phyloP scores from a whole-genome alignment of 768 basidiomycete genomes.

The Lanmaoa pseudosensibilis region DNA sequence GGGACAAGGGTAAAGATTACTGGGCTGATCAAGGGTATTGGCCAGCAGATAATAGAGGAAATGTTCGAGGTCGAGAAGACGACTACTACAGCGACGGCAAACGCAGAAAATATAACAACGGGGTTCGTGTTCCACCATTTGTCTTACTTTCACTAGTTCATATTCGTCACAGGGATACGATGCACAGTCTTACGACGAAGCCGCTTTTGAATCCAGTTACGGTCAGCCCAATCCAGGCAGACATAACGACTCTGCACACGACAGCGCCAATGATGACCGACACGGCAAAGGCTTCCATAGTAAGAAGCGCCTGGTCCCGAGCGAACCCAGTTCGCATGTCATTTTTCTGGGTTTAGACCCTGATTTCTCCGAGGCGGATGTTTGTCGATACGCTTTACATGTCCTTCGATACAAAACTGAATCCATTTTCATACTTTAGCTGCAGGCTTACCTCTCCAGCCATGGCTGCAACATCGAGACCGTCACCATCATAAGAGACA shows the following conservation, averaged over 20 bases:
- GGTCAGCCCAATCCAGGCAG: conserved; percentile 31
- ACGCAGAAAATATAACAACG: conserved; percentile 76
- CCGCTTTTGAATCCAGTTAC: conserved; percentile 37
- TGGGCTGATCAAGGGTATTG: conserved; percentile 52
- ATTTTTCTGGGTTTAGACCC: conserved; percentile 94
- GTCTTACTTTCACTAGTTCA: conserved; percentile 5
- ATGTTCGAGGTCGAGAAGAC: conserved; percentile 62
- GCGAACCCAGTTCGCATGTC: conserved; percentile 88
- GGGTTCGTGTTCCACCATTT: conserved; percentile 45
- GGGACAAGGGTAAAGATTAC: conserved; percentile 76
- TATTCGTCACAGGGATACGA: conserved; percentile 49
- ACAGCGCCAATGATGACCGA: conserved; percentile 53
- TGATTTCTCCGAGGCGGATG: conserved; percentile 91
- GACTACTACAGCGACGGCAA: conserved; percentile 71
- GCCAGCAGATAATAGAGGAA: conserved; percentile 38
- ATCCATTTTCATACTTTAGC: conserved; percentile 48
- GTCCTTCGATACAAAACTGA: conserved; percentile 37
- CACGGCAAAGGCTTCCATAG: conserved; percentile 39
- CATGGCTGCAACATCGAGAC: conserved; percentile 78
- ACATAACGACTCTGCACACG: conserved; percentile 40
- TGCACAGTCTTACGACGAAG: conserved; percentile 49
- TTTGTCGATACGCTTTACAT: conserved; percentile 50
- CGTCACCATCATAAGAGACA: conserved; percentile 95
- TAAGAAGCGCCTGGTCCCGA: conserved; percentile 80
- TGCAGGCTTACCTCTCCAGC: conserved; percentile 73